Evolutionary conservation across 495 filamentous ascomycete genomes (phyloP).

Genomic region (Hypoxylon trugodes): DNA sequence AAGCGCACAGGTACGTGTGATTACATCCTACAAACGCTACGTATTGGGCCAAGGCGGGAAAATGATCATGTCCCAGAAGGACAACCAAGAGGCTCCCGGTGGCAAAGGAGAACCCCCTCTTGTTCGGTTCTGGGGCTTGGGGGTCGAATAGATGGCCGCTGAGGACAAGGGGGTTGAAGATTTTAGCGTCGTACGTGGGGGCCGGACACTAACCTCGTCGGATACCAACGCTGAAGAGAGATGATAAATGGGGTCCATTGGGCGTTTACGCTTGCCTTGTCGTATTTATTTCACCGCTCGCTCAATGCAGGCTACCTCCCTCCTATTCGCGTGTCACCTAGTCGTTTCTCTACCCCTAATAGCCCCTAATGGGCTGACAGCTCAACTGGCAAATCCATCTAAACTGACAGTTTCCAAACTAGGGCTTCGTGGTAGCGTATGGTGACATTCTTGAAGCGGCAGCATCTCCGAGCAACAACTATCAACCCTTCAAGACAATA

Average conservation of each 20-base stretch:
- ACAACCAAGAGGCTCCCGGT: neutral
- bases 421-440: constrained; percentile 65
- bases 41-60: neutral
- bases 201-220: constrained; percentile 8
- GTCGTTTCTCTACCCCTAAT: neutral
- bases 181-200: constrained; percentile 24
- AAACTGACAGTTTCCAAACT: constrained; percentile 21
- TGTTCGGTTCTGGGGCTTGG: constrained; percentile 10
- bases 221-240: constrained; percentile 1
- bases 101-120: constrained; percentile 1
- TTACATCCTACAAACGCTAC: constrained; percentile 13
- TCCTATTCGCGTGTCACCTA: neutral
- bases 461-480: constrained; percentile 44
- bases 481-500: constrained; percentile 53
- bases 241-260: constrained; percentile 29
- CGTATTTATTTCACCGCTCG: constrained; percentile 14
- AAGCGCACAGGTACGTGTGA: constrained; percentile 54
- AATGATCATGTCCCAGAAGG: neutral
- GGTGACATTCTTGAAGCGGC: constrained; percentile 55
- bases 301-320: constrained; percentile 4
- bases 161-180: constrained; percentile 5
- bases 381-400: constrained; percentile 13
- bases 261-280: constrained; percentile 16
- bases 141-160: constrained; percentile 3
- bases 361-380: constrained; percentile 9